phyloP scores from a whole-genome alignment of 176 grass and related monocot genomes.

The Poa annua region DNA sequence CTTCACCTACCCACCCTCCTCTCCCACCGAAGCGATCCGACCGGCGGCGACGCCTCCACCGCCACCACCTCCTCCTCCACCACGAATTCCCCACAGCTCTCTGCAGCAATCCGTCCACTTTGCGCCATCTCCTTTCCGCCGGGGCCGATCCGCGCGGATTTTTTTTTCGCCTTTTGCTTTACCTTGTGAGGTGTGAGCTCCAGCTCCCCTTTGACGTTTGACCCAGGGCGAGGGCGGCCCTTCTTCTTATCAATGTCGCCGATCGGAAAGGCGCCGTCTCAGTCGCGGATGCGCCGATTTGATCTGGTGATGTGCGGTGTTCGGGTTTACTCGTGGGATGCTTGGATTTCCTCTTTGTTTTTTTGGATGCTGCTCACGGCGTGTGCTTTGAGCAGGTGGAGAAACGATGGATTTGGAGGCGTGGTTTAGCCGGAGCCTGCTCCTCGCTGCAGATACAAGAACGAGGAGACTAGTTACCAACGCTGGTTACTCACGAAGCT shows the following conservation, averaged over 20 bases:
- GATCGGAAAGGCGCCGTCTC: slow-evolving; percentile 41
- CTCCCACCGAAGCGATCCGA: slow-evolving; percentile 43
- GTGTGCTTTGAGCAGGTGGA: slow-evolving; percentile 35
- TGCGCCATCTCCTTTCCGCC: slow-evolving; percentile 13
- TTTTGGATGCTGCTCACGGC: neutral
- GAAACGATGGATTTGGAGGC: slow-evolving; percentile 38
- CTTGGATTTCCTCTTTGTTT: neutral
- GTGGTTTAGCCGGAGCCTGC: neutral
- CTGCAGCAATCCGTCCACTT: slow-evolving; percentile 41
- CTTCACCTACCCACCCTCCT: neutral
- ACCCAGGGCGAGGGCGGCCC: slow-evolving; percentile 7
- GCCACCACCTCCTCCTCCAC: neutral
- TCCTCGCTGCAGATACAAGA: too few relatives aligned
- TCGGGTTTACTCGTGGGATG: neutral
- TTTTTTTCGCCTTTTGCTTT: neutral
- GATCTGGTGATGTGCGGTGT: slow-evolving; percentile 16
- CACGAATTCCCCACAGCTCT: slow-evolving; percentile 36
- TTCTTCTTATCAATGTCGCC: slow-evolving; percentile 24
- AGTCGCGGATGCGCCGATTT: slow-evolving; percentile 33
- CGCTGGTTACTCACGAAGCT: too few relatives aligned
- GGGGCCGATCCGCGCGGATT: slow-evolving; percentile 27
- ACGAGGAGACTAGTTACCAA: too few relatives aligned
- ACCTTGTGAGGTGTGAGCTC: too few relatives aligned
- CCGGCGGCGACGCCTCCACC: slow-evolving; percentile 31
- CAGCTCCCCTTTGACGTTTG: neutral